A percentile compares a stretch with the other conserved stretches of the same genome.
Conservation (phyloP, 495 filamentous ascomycete species). For the Penicillium samsonianum region DNA sequence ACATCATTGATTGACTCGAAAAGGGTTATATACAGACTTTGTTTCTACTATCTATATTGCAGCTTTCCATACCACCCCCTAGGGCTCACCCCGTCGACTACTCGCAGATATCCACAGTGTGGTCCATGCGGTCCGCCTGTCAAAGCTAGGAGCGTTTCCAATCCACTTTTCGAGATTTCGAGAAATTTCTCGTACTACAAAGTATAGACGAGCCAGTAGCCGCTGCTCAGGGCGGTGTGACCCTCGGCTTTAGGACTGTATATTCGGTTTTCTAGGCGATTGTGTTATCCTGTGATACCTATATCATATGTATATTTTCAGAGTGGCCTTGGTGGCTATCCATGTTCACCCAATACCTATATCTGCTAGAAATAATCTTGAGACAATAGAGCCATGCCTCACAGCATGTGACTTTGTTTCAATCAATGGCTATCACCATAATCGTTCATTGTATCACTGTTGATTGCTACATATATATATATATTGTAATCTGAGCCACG, state of each 20-base stretch:
- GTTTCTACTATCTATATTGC: not conserved
- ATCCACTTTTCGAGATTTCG: not conserved
- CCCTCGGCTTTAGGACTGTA: not conserved
- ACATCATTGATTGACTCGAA: not conserved
- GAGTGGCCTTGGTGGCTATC: not conserved
- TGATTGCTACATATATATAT: not conserved
- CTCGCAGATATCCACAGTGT: not conserved
- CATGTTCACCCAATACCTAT: not conserved
- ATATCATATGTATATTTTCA: not conserved
- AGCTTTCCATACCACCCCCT: not conserved
- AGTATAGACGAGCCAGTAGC: not conserved
- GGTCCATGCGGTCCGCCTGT: slow-evolving; percentile 16
- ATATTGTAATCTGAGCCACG: not conserved
- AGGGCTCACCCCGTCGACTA: not conserved
- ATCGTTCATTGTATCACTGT: not conserved
- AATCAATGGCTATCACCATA: not conserved
- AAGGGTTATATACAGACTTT: not conserved
- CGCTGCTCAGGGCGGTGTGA: not conserved
- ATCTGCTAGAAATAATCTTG: not conserved
- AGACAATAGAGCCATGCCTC: not conserved
- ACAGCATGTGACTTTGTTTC: not conserved
- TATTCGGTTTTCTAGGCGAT: not conserved
- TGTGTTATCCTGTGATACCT: not conserved
- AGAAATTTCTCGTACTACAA: not conserved
- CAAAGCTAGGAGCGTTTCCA: not conserved